A percentile compares a stretch with the other conserved stretches of the same genome.
phyloP scores from a whole-genome alignment of 2,329 filamentous ascomycete species.

The Hortaea werneckii region DNA sequence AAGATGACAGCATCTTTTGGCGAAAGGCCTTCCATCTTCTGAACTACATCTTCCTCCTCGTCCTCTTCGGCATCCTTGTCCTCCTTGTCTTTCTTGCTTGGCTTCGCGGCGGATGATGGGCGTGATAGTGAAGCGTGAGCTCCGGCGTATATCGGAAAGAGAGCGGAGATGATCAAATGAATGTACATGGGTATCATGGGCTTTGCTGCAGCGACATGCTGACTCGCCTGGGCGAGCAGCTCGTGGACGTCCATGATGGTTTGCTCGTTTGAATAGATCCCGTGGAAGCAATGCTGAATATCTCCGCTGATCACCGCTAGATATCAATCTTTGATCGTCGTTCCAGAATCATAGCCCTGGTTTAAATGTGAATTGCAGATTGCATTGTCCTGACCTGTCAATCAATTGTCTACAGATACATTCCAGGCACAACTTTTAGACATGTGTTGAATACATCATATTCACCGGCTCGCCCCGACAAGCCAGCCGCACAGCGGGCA shows the following conservation, averaged over 20 bases:
- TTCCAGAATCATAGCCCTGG: too few relatives aligned
- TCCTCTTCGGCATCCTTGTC: conserved; percentile 37
- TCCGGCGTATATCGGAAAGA: conserved; percentile 75
- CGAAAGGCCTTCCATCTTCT: conserved; percentile 57
- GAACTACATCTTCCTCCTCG: conserved; percentile 43
- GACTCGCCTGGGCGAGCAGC: not conserved
- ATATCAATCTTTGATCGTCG: too few relatives aligned
- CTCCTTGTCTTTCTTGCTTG: conserved; percentile 32
- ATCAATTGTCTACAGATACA: too few relatives aligned
- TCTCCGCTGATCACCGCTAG: too few relatives aligned
- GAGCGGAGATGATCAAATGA: conserved; percentile 56
- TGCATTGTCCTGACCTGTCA: too few relatives aligned
- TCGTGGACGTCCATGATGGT: not conserved
- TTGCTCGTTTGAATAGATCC: too few relatives aligned
- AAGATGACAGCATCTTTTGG: conserved; percentile 77
- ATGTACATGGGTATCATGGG: conserved; percentile 46
- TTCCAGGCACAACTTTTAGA: too few relatives aligned
- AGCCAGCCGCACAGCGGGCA: too few relatives aligned
- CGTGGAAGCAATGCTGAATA: too few relatives aligned
- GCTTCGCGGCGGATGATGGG: conserved; percentile 66
- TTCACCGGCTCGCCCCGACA: too few relatives aligned
- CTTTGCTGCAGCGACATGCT: conserved; percentile 2
- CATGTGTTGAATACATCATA: too few relatives aligned
- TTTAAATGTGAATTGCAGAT: too few relatives aligned
- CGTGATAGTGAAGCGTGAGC: conserved; percentile 76